These are phyloP conservation scores for Casuarina cunninghamiana DNA, from an alignment of 306 rosid species.

Conservation along the genomic window DNA sequence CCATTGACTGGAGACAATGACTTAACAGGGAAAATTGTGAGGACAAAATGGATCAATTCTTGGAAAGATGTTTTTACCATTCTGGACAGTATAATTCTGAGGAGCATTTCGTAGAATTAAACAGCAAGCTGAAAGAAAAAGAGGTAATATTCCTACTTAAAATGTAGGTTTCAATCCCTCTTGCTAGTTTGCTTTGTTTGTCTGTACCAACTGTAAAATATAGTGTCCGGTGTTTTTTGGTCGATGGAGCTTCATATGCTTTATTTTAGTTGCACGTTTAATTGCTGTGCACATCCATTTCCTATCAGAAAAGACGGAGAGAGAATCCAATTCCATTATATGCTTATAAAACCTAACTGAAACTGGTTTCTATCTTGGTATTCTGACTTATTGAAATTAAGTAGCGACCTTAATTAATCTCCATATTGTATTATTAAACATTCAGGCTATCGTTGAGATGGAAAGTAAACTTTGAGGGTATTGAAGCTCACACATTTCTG, in stretches of 20 bases:
- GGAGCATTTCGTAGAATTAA: slow-evolving; percentile 64
- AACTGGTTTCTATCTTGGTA: background rate
- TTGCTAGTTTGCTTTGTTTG: background rate
- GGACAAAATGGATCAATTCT: slow-evolving; percentile 85
- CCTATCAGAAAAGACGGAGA: background rate
- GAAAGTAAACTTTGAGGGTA: slow-evolving; percentile 3
- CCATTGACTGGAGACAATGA: slow-evolving; percentile 23
- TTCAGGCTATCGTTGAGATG: slow-evolving; percentile 4
- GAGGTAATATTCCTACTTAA: slow-evolving; percentile 51
- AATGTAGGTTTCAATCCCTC: background rate
- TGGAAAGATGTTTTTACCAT: slow-evolving; percentile 88
- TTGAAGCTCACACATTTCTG: slow-evolving; percentile 20
- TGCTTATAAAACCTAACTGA: background rate
- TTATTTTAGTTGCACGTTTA: background rate
- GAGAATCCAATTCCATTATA: background rate
- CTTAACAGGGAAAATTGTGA: slow-evolving; percentile 76
- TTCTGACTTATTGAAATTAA: background rate
- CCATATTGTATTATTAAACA: slow-evolving; percentile 3
- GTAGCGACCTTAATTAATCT: background rate
- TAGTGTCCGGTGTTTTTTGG: background rate
- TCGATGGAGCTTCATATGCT: background rate
- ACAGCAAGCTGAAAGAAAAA: slow-evolving; percentile 65
- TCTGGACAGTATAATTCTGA: slow-evolving; percentile 82
- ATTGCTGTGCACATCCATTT: background rate
- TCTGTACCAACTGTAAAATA: background rate